These are phyloP conservation scores for Xylaria sp. DNA, from an alignment of 2,329 filamentous ascomycete genomes.

Conservation along the genomic window DNA sequence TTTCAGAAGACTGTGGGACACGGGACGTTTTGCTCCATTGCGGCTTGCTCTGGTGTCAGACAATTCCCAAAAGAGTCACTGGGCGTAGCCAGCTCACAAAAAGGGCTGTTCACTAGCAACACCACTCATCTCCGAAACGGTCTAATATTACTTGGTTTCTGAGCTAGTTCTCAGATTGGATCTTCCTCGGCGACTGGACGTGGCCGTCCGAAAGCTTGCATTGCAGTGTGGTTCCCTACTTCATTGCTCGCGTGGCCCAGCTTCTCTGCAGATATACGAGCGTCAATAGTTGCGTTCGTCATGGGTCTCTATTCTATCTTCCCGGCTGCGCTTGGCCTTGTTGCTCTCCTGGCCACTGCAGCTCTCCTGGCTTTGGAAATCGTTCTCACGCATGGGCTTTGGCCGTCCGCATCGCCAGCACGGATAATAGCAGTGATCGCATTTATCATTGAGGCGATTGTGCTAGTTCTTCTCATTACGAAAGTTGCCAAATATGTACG, in stretches of 20 bases:
- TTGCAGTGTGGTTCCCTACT: neutral
- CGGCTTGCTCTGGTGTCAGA: neutral
- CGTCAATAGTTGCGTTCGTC: slow-evolving; percentile 11
- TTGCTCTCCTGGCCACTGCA: slow-evolving; percentile 47
- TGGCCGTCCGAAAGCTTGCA: neutral
- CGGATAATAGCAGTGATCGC: slow-evolving; percentile 47
- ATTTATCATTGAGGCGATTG: slow-evolving; percentile 45
- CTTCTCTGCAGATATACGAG: neutral
- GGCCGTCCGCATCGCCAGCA: slow-evolving; percentile 39
- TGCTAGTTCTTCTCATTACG: slow-evolving; percentile 44
- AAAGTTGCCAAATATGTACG: slow-evolving; percentile 43
- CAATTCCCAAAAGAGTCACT: neutral
- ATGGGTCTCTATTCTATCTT: slow-evolving; percentile 47
- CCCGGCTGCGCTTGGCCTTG: slow-evolving; percentile 44
- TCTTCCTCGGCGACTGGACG: neutral
- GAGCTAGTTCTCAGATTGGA: neutral
- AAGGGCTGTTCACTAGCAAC: neutral
- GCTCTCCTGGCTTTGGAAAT: slow-evolving; percentile 49
- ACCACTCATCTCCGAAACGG: neutral
- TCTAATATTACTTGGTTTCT: neutral
- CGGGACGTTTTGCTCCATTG: slow-evolving; percentile 12
- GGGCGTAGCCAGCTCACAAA: neutral
- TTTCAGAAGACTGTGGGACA: slow-evolving; percentile 16
- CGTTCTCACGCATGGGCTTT: slow-evolving; percentile 46
- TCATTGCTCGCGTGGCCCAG: neutral